Percentiles rank a stretch among this genome's conserved stretches.
Evolutionary conservation across 2,329 filamentous ascomycete genomes (phyloP).

Genomic region (Rutstroemia sp.): DNA sequence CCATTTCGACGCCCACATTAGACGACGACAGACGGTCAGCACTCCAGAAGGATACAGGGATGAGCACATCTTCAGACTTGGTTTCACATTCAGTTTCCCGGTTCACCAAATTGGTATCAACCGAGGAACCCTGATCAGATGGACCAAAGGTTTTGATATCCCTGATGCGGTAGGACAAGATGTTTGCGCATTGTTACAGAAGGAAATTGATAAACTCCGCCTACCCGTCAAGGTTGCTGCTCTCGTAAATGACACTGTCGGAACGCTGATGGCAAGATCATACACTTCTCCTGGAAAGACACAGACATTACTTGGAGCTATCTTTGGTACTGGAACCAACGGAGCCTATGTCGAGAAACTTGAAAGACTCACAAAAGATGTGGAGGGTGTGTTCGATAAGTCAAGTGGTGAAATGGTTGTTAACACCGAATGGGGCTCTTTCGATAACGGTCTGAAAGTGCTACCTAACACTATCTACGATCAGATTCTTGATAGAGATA

Average conservation of each 20-base stretch:
- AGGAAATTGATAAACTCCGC: constrained; percentile 76
- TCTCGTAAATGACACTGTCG: constrained; percentile 94
- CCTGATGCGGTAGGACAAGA: constrained; percentile 91
- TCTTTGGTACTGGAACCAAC: constrained; percentile 96
- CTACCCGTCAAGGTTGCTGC: constrained; percentile 93
- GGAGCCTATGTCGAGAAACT: constrained; percentile 95
- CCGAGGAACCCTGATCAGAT: constrained; percentile 86
- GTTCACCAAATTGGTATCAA: constrained; percentile 93
- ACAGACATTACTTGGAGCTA: constrained; percentile 83
- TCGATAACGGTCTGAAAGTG: constrained; percentile 87
- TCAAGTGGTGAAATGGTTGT: constrained; percentile 92
- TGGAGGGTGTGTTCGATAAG: constrained; percentile 64
- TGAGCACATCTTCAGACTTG: constrained; percentile 80
- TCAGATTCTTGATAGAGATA: constrained; percentile 65
- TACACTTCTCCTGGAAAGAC: constrained; percentile 88
- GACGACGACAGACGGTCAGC: constrained; percentile 54
- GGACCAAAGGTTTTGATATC: constrained; percentile 99
- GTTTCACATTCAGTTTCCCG: constrained; percentile 99
- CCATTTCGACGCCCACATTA: constrained; percentile 67
- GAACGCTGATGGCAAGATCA: constrained; percentile 93
- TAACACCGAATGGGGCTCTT: constrained; percentile 98
- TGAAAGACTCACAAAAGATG: constrained; percentile 71
- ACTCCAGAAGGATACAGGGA: constrained; percentile 54
- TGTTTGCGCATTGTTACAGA: constrained; percentile 83
- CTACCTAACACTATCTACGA: constrained; percentile 85